Evolutionary conservation across 2,329 filamentous ascomycete genomes (phyloP), one percentile per base, ranked within the genome.

Genomic region (Pseudopithomyces chartarum): DNA sequence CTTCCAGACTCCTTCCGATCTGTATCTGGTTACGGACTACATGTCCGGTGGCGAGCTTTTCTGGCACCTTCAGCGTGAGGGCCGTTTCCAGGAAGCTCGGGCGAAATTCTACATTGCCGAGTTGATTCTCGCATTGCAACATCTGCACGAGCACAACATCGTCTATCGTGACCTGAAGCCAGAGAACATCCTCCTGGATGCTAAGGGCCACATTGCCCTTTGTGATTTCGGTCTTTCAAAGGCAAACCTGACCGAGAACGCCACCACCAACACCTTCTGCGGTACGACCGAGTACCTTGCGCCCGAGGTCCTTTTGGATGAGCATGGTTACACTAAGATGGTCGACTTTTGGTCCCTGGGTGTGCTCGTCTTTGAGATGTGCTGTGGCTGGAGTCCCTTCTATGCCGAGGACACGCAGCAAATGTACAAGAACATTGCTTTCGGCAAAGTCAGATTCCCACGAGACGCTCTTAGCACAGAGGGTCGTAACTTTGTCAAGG

Each of bases 341-440:
- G 95, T 99, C 6, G 95, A 99, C 76, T 99, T 98, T 76, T 99
- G 95, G 95, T 99, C 95, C 1, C 84, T 99, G 12, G 95, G 95
- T 55, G 95, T 99, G 46, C 83, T 99, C 53, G 95, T 99, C 1
- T 99, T 99, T 69, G 95, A 99, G 77, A 99, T 99, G 95, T 99
- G 95, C 81, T 99, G 95, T 69, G 95, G 95, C 33, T 99, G 95
- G 95, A 97, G 92, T 69, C 95, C 95, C 0, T 99, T 99, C 79
- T 99, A 98, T 68, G 95, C 95, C 55, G 95, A 99, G 72, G 95
- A 99, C 73, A 99, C 95, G 0, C 95, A 99, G 78, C 95, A 99
- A 76, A 99, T 99, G 95, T 99, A 99, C 82, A 99, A 99, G 83
- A 99, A 99, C 80, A 99, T 99, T 74, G 95, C 95, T 0, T 99